Evolutionary conservation across 257 asterid species (phyloP), one percentile per base, ranked within the genome.

Genomic region (Solanum rostratum): DNA sequence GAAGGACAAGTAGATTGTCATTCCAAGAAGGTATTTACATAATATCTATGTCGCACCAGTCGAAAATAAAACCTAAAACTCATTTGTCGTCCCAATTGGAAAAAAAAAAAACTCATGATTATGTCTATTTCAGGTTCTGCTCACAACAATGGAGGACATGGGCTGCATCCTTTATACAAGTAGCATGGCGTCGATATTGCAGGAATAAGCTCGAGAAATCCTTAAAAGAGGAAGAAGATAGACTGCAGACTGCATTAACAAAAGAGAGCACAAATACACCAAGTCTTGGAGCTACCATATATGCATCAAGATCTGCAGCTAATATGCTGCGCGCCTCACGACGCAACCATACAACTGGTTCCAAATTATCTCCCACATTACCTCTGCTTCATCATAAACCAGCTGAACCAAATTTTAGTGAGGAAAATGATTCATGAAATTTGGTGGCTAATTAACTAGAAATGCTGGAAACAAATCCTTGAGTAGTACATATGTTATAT

Each of bases 131-230:
- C 88, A 92, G 94, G 89, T 83, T 80, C 80, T 86, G 85, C 88
- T 93, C 96, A 11, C 91, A 87, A 81, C 91, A 94, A 60, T 94
- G 98, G 96, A 89, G 90, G 89, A 85, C 92, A 76, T 94, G 97
- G 93, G 95, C 88, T 30, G 93, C 91, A n/a, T 86, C 94, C 83
- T 91, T 89, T 63, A 92, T 93, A 85, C 98, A 93, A 85, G 93
- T 84, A 55, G 94, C 98, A 4, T 93, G 96, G 95, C 88, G 92
- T 10, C 71, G 92, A 54, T 84, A 90, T 57, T 84, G 85, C 78
- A 87, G 93, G 89, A 91, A 88, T 86, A 92, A 88, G 87, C 83
- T 89, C 0, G 91, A 87, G 84, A 88, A 83, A 83, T 84, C 86
- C 4, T 60, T 91, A 71, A 69, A n/a, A 37, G 93, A 87, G 52